Evolutionary conservation across 371 early-diverging fungal species (phyloP), one percentile per base, ranked within the genome.

Genomic region (Mucor sp.): DNA sequence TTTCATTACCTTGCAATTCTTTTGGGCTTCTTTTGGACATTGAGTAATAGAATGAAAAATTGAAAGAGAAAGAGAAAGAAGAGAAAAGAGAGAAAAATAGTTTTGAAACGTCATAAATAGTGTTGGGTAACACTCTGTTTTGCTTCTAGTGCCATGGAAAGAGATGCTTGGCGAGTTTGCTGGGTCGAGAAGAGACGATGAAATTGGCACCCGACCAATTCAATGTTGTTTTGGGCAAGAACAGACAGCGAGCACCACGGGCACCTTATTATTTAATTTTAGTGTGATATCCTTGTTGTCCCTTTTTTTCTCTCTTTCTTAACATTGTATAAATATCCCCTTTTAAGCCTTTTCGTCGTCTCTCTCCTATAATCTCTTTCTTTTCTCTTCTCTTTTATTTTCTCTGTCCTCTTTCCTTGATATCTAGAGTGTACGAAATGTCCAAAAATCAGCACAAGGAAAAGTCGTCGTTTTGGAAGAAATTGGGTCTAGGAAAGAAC

Each of bases 391-490:
- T 30, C 17, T 55, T 30, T n/a, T 55, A 3, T 55, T 25, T 56
- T 56, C 11, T 56, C 15, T 32, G 30, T 5, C 19, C 32, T 56
- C 56, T 56, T 56, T 32, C 28, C 17, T 15, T 30, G 6, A 30
- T 56, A 30, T 12, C 12, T 7, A 32, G 14, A 56, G 2, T 32
- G 33, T n/a, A 27, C 8, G 35, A 8, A 63, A 66, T 66, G 66
- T 60, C 66, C n/a, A 62, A 44, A 23, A 69, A 60, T 27, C 55
- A 55, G 30, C 60, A 39, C 6, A 69, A 69, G 25, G 69, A 69
- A 44, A 69, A 69, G 65, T 56, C 65, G 19, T 60, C 65, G 5
- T 72, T 72, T 58, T 72, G 72, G 72, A 72, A 69, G 37, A 72
- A 69, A 33, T 30, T 72, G 4, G 72, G 72, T 8, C 35, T 72